Conservation (phyloP, 2,329 filamentous ascomycete species). For the Aspergillus brasiliensis region DNA sequence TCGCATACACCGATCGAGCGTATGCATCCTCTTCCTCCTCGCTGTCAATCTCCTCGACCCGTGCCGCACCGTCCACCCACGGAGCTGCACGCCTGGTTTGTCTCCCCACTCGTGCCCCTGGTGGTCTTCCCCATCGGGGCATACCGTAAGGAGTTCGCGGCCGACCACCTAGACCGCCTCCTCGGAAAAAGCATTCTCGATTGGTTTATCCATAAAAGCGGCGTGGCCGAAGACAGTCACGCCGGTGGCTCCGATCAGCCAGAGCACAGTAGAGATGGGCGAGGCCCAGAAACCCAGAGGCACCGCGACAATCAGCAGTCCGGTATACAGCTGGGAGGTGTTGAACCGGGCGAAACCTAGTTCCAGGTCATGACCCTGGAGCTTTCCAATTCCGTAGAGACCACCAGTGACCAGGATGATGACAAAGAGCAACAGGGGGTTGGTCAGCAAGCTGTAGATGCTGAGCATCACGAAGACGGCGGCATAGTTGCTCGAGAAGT, state of each 20-base stretch:
- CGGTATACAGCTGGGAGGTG: conserved; percentile 91
- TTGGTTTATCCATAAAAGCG: conserved; percentile 94
- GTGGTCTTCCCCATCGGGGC: conserved; percentile 99
- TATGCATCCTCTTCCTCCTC: conserved; percentile 45
- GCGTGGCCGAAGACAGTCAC: conserved; percentile 95
- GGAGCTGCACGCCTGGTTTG: conserved; percentile 57
- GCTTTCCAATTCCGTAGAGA: conserved; percentile 88
- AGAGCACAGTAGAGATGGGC: conserved; percentile 81
- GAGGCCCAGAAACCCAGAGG: conserved; percentile 84
- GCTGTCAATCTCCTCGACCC: conserved; percentile 44
- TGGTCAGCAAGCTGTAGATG: conserved; percentile 92
- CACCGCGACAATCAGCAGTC: conserved; percentile 77
- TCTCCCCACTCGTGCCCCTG: conserved; percentile 74
- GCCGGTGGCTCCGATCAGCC: conserved; percentile 93
- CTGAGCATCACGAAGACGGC: conserved; percentile 91
- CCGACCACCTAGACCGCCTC: conserved; percentile 99
- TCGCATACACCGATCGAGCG: conserved; percentile 23
- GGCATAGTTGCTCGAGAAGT: conserved; percentile 99
- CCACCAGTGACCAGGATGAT: conserved; percentile 84
- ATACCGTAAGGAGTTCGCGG: conserved; percentile 92
- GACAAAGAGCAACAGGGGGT: conserved; percentile 83
- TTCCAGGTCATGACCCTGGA: conserved; percentile 85
- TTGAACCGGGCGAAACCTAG: conserved; percentile 80
- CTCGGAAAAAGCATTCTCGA: conserved; percentile 99
- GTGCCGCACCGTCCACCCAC: conserved; percentile 52